These are phyloP conservation scores for Crotalaria pallida DNA, from an alignment of 306 rosid species.

Conservation along the genomic window DNA sequence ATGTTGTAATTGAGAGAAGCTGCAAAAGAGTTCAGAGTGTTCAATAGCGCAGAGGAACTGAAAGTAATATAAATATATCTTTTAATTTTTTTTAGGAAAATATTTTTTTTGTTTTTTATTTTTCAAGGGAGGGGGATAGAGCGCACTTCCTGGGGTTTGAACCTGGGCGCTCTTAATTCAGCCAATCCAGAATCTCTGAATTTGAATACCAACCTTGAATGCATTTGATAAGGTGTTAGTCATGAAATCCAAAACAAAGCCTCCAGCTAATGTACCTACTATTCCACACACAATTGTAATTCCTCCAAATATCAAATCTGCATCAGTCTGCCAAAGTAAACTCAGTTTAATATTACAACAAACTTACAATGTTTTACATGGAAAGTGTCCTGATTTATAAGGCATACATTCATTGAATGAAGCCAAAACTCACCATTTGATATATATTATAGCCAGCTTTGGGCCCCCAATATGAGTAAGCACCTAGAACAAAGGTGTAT, in stretches of 20 bases:
- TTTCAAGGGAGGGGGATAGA: too few relatives aligned
- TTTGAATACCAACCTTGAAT: conserved; percentile 60
- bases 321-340: conserved; percentile 50
- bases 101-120: too few relatives aligned
- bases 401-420: background rate
- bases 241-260: conserved; percentile 57
- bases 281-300: conserved; percentile 69
- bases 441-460: conserved; percentile 77
- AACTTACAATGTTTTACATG: background rate
- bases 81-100: too few relatives aligned
- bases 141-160: too few relatives aligned
- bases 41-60: conserved; percentile 5
- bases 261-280: conserved; percentile 74
- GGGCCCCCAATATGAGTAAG: conserved; percentile 93
- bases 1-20: conserved; percentile 65
- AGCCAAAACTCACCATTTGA: conserved; percentile 54
- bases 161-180: too few relatives aligned
- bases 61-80: too few relatives aligned
- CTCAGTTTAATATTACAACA: background rate
- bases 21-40: conserved; percentile 32
- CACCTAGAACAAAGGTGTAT: conserved; percentile 82
- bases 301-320: conserved; percentile 89
- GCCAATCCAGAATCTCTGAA: background rate
- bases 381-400: background rate
- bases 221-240: conserved; percentile 66